These are phyloP conservation scores for Fallopia convolvulus DNA, from an alignment of 148 eudicot genomes.

Conservation along the genomic window DNA sequence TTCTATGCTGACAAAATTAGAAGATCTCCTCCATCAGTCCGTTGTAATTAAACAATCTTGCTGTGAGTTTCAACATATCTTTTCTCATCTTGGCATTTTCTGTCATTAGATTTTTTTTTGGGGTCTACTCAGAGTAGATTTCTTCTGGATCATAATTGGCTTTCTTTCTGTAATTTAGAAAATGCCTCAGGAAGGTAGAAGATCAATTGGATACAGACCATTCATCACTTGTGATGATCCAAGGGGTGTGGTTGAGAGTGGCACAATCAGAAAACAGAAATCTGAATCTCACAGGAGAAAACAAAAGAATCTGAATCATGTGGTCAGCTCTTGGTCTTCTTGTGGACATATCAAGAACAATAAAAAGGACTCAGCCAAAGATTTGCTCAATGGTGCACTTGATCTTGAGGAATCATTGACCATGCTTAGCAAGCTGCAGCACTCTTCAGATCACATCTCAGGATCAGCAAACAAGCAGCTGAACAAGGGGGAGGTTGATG, in stretches of 20 bases:
- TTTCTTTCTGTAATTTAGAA: conserved; percentile 26
- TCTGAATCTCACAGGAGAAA: conserved; percentile 17
- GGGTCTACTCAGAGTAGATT: no score
- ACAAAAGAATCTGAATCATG: conserved; percentile 35
- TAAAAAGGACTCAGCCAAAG: conserved; percentile 39
- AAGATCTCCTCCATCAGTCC: not conserved
- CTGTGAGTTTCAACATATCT: not conserved
- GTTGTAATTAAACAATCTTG: not conserved
- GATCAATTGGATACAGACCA: conserved; percentile 64
- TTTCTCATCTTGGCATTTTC: conserved; percentile 24
- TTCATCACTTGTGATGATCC: conserved; percentile 87
- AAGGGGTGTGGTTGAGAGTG: conserved; percentile 65
- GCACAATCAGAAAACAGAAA: conserved; percentile 31
- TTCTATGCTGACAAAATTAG: not conserved
- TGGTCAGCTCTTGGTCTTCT: conserved; percentile 48
- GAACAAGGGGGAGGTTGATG: conserved; percentile 21
- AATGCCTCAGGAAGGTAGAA: conserved; percentile 66
- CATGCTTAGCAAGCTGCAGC: conserved; percentile 53
- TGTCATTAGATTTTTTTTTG: not conserved
- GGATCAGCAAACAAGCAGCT: conserved; percentile 29
- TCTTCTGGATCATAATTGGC: conserved; percentile 2
- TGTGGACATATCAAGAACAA: conserved; percentile 7
- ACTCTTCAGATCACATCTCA: conserved; percentile 34
- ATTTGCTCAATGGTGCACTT: conserved; percentile 68
- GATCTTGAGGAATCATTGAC: conserved; percentile 62